Evolutionary conservation across 2,329 filamentous ascomycete species (phyloP).

Genomic region (Pseudocercospora fijiensis): DNA sequence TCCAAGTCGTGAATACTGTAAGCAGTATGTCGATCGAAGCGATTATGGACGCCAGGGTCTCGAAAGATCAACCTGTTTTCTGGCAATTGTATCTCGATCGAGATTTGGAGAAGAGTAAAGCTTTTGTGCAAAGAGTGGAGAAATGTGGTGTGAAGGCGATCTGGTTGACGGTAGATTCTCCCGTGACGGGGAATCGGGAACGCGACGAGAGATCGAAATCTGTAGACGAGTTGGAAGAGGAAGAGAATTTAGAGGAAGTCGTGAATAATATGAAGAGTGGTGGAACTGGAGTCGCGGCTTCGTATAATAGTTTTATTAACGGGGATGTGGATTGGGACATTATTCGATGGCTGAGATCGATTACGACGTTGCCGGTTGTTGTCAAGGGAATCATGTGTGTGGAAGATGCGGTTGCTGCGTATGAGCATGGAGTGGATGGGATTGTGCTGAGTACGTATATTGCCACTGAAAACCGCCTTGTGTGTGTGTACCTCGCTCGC

Average conservation of each 20-base stretch:
- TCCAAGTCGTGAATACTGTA: constrained; percentile 34
- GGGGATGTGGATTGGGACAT: constrained; percentile 31
- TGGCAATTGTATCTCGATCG: constrained; percentile 63
- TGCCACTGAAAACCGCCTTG: no score
- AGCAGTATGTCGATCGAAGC: constrained; percentile 32
- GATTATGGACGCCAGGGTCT: constrained; percentile 30
- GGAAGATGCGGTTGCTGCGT: constrained; percentile 44
- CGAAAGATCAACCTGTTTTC: constrained; percentile 43
- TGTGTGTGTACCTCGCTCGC: neutral
- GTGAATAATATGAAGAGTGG: constrained; percentile 23
- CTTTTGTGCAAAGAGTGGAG: constrained; percentile 50
- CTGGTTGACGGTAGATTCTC: constrained; percentile 59
- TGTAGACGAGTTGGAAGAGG: constrained; percentile 23
- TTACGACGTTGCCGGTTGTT: constrained; percentile 36
- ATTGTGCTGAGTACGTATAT: constrained; percentile 36
- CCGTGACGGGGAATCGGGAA: constrained; percentile 56
- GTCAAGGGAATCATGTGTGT: constrained; percentile 44
- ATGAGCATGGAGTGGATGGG: constrained; percentile 45
- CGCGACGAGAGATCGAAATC: constrained; percentile 47
- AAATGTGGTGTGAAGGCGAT: constrained; percentile 53
- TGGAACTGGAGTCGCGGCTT: constrained; percentile 27
- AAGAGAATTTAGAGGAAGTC: constrained; percentile 26
- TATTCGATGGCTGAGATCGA: constrained; percentile 25
- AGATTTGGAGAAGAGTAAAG: constrained; percentile 51
- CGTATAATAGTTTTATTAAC: constrained; percentile 31